Percentiles rank a stretch among this genome's conserved stretches.
Conservation (phyloP, 768 basidiomycete species). For the Boletus reticuloceps region DNA sequence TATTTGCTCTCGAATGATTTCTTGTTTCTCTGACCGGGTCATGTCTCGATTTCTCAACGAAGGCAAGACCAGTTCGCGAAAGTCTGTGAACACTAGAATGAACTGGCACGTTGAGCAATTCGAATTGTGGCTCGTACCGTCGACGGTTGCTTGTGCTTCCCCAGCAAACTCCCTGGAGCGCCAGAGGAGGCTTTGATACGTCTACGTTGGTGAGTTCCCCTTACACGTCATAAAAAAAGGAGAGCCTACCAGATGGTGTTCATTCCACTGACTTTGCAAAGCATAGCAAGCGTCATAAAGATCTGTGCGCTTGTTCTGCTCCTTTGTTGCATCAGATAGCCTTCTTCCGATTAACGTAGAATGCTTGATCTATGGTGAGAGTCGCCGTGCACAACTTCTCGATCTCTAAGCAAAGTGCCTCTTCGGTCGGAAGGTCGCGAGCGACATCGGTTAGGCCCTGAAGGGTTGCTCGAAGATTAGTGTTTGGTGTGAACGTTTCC, state of each 20-base stretch:
- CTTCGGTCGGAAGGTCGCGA: conserved; percentile 9
- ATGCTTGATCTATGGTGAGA: conserved; percentile 16
- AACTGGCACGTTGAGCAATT: background rate
- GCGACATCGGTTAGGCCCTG: background rate
- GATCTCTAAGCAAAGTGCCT: conserved; percentile 15
- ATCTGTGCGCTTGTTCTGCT: conserved; percentile 7
- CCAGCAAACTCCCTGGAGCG: conserved; percentile 20
- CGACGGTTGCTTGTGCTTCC: conserved; percentile 15
- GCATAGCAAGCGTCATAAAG: conserved; percentile 9
- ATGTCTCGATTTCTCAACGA: conserved; percentile 8
- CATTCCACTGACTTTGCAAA: conserved; percentile 14
- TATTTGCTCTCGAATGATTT: conserved; percentile 17
- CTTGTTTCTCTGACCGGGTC: conserved; percentile 7
- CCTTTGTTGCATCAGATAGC: conserved; percentile 4
- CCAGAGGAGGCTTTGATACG: conserved; percentile 17
- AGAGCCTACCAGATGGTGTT: conserved; percentile 9
- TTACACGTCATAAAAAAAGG: too few species aligned
- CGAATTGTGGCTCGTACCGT: conserved; percentile 1
- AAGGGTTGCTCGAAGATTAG: background rate
- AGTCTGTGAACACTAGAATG: conserved; percentile 2
- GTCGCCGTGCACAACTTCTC: conserved; percentile 13
- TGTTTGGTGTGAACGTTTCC: background rate
- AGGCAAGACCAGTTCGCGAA: conserved; percentile 15
- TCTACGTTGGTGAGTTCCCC: conserved; percentile 2
- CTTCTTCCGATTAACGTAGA: conserved; percentile 12